Evolutionary conservation across 2,329 filamentous ascomycete species (phyloP).

Genomic region (Apiospora aurea): DNA sequence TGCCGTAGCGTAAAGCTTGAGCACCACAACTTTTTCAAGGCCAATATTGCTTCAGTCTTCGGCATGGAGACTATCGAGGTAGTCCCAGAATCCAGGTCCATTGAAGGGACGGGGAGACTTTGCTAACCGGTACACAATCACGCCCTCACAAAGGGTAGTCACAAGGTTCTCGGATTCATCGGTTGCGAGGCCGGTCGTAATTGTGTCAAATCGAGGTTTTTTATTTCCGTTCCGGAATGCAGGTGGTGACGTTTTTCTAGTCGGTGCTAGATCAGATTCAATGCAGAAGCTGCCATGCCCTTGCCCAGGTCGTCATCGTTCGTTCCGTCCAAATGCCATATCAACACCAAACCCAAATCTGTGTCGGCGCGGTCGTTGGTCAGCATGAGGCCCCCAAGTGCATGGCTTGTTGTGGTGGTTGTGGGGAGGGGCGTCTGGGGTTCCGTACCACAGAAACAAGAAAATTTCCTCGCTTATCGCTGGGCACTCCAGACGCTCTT

Average conservation of each 20-base stretch:
- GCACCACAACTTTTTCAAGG: constrained; percentile 68
- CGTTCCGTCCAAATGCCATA: constrained; percentile 37
- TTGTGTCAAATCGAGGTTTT: constrained; percentile 25
- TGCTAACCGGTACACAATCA: constrained; percentile 54
- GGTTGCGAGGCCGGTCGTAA: constrained; percentile 12
- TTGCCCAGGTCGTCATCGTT: constrained; percentile 27
- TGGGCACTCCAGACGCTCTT: constrained; percentile 94
- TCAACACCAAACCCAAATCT: constrained; percentile 32
- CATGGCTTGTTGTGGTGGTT: constrained; percentile 54
- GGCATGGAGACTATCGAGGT: constrained; percentile 64
- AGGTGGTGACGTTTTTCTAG: constrained; percentile 29
- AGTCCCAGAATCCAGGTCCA: constrained; percentile 63
- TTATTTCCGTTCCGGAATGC: constrained; percentile 29
- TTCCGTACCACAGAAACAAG: constrained; percentile 27
- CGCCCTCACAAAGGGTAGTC: constrained; percentile 19
- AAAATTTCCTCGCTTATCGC: constrained; percentile 51
- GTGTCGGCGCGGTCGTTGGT: constrained; percentile 5
- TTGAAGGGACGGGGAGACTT: constrained; percentile 59
- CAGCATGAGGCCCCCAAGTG: background rate
- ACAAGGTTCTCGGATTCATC: constrained; percentile 20
- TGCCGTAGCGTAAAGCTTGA: constrained; percentile 63
- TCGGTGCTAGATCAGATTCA: constrained; percentile 41
- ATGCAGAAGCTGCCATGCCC: constrained; percentile 33
- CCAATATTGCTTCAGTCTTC: constrained; percentile 59
- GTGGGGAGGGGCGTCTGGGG: background rate